A percentile compares a stretch with the other conserved stretches of the same genome.
Conservation (phyloP, 2,329 filamentous ascomycete genomes). For the Knufia fluminis region DNA sequence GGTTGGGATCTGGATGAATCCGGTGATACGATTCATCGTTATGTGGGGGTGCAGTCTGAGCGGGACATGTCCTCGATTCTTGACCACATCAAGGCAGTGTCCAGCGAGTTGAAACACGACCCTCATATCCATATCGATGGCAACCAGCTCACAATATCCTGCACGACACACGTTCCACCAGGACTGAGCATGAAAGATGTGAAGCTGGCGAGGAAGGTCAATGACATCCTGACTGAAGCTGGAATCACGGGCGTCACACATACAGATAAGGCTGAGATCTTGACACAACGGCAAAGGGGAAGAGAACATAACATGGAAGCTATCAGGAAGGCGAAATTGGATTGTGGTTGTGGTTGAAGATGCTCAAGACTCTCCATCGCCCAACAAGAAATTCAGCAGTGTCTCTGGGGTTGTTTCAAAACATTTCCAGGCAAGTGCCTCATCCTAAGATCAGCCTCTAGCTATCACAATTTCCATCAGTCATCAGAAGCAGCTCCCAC, state of each 20-base stretch:
- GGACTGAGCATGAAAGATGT: constrained; percentile 20
- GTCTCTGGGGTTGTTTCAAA: too few relatives aligned
- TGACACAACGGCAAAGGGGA: constrained; percentile 5
- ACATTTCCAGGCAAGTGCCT: too few relatives aligned
- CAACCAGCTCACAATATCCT: constrained; percentile 17
- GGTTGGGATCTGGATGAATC: constrained; percentile 19
- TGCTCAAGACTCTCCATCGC: neutral
- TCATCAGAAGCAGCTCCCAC: neutral
- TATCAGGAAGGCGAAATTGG: constrained; percentile 3
- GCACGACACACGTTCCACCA: constrained; percentile 21
- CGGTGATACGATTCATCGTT: constrained; percentile 19
- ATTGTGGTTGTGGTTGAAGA: constrained; percentile 1
- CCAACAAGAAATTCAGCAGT: neutral
- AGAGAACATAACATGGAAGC: constrained; percentile 7
- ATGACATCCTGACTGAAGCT: constrained; percentile 6
- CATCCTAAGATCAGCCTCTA: neutral
- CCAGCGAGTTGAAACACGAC: constrained; percentile 20
- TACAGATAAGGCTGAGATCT: neutral
- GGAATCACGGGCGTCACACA: neutral
- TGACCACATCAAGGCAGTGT: constrained; percentile 12
- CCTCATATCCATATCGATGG: constrained; percentile 16
- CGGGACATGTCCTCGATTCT: constrained; percentile 10
- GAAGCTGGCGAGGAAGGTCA: constrained; percentile 16
- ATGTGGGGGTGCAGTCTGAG: constrained; percentile 11
- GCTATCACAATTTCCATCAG: neutral